Conservation (phyloP, 306 rosid species). For the Chamaecrista fasciculata region DNA sequence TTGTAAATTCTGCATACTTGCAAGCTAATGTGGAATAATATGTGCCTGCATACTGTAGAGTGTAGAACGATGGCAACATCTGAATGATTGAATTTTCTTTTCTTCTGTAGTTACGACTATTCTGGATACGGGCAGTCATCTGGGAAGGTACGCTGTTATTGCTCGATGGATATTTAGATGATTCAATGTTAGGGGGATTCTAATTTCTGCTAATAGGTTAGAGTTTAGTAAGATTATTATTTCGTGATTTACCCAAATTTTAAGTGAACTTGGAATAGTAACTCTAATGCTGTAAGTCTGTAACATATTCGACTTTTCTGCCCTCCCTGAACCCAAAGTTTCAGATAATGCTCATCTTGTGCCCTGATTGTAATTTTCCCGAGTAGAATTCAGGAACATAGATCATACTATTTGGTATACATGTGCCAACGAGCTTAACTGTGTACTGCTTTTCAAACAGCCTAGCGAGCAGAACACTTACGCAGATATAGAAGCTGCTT, state of each 20-base stretch:
- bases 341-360: neutral
- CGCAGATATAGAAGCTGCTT: conserved; percentile 91
- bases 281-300: no score
- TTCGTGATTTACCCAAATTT: neutral
- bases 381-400: neutral
- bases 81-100: neutral
- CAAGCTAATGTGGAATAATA: neutral
- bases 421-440: conserved; percentile 13
- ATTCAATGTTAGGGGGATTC: neutral
- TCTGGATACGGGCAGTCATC: conserved; percentile 87
- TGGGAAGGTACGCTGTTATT: conserved; percentile 65
- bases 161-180: neutral
- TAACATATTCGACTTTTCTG: no score
- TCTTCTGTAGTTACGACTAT: conserved; percentile 70
- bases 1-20: neutral
- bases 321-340: neutral
- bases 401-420: conserved; percentile 15
- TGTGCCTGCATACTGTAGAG: neutral
- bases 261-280: neutral
- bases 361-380: neutral
- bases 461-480: conserved; percentile 95
- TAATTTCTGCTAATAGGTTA: neutral
- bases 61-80: conserved; percentile 2
- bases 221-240: neutral
- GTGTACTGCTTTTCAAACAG: conserved; percentile 41